phyloP scores from a whole-genome alignment of 805 yeast species.

The Saccharomycopsis lassenensis region DNA sequence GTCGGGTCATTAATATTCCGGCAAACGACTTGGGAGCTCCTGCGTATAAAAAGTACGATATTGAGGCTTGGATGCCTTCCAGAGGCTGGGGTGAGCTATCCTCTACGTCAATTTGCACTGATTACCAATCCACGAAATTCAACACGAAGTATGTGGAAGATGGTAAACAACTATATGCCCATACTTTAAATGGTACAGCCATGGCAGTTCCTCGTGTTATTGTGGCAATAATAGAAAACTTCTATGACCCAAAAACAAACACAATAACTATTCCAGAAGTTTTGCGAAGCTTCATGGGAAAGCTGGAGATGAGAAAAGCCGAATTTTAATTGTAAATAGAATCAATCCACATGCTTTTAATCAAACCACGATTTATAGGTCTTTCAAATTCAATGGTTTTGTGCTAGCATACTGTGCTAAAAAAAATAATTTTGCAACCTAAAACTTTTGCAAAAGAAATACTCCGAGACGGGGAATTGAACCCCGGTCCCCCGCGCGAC shows the following conservation, averaged over 20 bases:
- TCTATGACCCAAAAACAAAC: slow-evolving; percentile 48
- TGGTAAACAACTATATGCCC: slow-evolving; percentile 38
- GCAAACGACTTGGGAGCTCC: slow-evolving; percentile 88
- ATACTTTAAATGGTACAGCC: slow-evolving; percentile 91
- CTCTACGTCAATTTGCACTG: slow-evolving; percentile 86
- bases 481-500: too few relatives aligned
- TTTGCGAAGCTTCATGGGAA: slow-evolving; percentile 65
- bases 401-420: too few relatives aligned
- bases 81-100: slow-evolving; percentile 94
- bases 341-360: too few relatives aligned
- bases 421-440: too few relatives aligned
- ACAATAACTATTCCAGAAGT: slow-evolving; percentile 56
- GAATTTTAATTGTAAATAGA: too few relatives aligned
- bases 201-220: slow-evolving; percentile 90
- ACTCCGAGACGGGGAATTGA: too few relatives aligned
- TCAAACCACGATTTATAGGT: too few relatives aligned
- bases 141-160: slow-evolving; percentile 45
- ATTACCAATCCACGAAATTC: slow-evolving; percentile 79
- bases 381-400: too few relatives aligned
- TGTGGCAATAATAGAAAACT: slow-evolving; percentile 81
- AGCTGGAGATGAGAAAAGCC: slow-evolving; percentile 33
- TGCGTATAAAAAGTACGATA: slow-evolving; percentile 82
- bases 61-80: slow-evolving; percentile 98
- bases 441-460: too few relatives aligned
- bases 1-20: slow-evolving; percentile 82